Base-by-base conservation (phyloP, 2,329 filamentous ascomycete genomes). In the Clonostachys solani region DNA sequence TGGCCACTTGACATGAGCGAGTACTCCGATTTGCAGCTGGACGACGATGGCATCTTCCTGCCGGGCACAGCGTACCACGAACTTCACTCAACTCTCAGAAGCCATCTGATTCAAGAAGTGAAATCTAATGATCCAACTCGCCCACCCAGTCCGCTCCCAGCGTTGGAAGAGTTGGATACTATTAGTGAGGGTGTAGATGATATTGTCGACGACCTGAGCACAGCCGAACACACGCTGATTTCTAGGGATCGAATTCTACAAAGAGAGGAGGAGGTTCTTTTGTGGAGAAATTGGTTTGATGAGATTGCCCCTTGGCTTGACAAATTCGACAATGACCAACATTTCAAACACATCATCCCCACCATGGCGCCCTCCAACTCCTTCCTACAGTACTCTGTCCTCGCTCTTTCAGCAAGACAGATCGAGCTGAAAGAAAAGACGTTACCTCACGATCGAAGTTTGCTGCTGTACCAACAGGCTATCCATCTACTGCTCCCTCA, bases 381-480 rank as follows among this genome's bases (percentile, higher is more conserved):
- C 2, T 69, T 75, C 43, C 60, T 80, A 0, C 63, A 70, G 5
- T 76, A 71, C 53, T 68, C 75, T 2, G 74, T 78, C 38, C 62
- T 78, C 2, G 75, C 75, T 4, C 61, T 79, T 5, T 77, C 73
- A 1, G 74, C 75, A 1, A 69, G 75, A 3, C 75, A 79, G 47
- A 64, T 74, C 1, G 75, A 79, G 52, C 63, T 71, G 2, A 72
- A 74, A 45, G 61, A 67, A 15, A 51, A 56, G 15, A 56, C 57
- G 1, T 50, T 52, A 2, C 52, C 60, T 2, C 71, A 67, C 0
- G 69, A 72, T 29, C 57, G 55, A 15, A 76, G 73, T 50, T 61
- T 77, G 0, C 62, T 66, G 0, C 57, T 79, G 2, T 79, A 78
- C 47, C 74, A 77, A 46, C 68, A 75, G 51, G 73, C 75, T 4